A percentile compares a stretch with the other conserved stretches of the same genome.
phyloP scores from a whole-genome alignment of 768 basidiomycete genomes.

The Lactarius hatsudake region DNA sequence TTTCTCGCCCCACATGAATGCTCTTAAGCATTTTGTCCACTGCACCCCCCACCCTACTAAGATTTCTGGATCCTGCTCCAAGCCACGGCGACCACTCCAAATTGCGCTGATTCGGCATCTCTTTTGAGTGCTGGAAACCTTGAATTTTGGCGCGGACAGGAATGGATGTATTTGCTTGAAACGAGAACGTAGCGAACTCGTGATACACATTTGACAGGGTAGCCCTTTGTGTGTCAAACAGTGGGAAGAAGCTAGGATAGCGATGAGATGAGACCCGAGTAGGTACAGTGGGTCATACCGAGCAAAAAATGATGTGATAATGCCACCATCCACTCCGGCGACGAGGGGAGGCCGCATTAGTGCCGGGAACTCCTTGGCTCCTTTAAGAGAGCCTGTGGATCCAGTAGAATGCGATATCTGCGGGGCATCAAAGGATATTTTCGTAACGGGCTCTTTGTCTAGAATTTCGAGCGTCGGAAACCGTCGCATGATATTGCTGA shows the following conservation, averaged over 20 bases:
- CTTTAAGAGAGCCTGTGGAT: conserved; percentile 40
- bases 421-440: conserved; percentile 79
- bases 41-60: conserved; percentile 61
- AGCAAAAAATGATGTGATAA: conserved; percentile 76
- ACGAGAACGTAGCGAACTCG: conserved; percentile 87
- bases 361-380: conserved; percentile 72
- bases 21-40: conserved; percentile 61
- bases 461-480: conserved; percentile 82
- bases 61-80: conserved; percentile 64
- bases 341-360: conserved; percentile 73
- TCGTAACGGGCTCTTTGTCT: conserved; percentile 74
- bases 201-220: conserved; percentile 73
- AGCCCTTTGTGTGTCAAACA: conserved; percentile 75
- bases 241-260: conserved; percentile 70
- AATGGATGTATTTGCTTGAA: conserved; percentile 79
- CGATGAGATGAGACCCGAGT: background rate
- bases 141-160: conserved; percentile 74
- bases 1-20: conserved; percentile 69
- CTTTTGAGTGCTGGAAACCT: conserved; percentile 57
- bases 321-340: conserved; percentile 62
- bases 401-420: conserved; percentile 47
- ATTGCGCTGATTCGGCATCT: conserved; percentile 80
- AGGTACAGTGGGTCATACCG: conserved; percentile 45
- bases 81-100: conserved; percentile 78
- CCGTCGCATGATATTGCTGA: conserved; percentile 74